These are phyloP conservation scores for Populus hybrid DNA, from an alignment of 441 rosid species.

Conservation along the genomic window DNA sequence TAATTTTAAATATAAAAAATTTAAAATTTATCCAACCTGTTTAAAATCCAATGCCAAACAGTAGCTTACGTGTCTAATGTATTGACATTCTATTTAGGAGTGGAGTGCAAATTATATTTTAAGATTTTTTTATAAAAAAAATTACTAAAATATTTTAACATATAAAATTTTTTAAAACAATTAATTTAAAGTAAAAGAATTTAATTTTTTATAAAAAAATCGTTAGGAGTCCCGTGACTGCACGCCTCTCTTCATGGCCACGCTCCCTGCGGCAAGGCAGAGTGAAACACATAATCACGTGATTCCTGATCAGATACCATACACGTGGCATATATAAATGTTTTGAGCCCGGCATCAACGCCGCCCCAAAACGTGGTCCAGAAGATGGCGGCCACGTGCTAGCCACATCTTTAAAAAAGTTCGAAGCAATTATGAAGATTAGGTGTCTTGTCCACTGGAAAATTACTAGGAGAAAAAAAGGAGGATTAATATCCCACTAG, in stretches of 20 bases:
- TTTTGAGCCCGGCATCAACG: conserved; percentile 10
- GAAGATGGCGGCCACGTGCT: conserved; percentile 19
- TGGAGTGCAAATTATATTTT: too few relatives aligned
- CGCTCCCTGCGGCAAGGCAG: background rate
- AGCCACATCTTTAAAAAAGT: background rate
- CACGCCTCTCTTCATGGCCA: background rate
- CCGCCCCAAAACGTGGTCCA: background rate
- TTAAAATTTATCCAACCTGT: rapidly evolving
- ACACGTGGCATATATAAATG: conserved; percentile 9
- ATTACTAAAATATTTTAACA: too few relatives aligned
- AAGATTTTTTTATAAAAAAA: too few relatives aligned
- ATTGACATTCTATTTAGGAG: rapidly evolving
- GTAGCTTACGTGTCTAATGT: too few relatives aligned
- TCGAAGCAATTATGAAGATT: background rate
- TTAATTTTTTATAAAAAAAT: too few relatives aligned
- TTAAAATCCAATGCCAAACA: rapidly evolving
- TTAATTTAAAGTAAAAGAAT: too few relatives aligned
- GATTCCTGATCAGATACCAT: conserved; percentile 8
- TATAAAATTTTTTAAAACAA: too few relatives aligned
- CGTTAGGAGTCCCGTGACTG: conserved; percentile 18
- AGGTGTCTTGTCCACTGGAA: background rate
- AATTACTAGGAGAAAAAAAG: background rate
- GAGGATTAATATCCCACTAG: background rate
- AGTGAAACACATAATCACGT: conserved; percentile 13
- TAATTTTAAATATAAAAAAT: too few relatives aligned